Evolutionary conservation across 495 filamentous ascomycete species (phyloP).

Genomic region (Xylaria sp.): DNA sequence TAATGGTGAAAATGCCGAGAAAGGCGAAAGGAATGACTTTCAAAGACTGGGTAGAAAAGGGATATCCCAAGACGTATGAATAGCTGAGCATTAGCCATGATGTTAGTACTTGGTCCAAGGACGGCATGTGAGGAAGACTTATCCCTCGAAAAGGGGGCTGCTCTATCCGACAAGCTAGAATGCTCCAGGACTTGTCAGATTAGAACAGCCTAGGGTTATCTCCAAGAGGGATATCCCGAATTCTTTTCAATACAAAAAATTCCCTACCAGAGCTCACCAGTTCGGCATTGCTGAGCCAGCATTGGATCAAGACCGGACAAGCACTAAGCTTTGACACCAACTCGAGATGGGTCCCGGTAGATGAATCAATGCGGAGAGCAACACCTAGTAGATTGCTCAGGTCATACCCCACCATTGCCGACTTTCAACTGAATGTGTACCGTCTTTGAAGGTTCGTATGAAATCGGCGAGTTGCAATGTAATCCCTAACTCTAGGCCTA

Average conservation of each 20-base stretch:
- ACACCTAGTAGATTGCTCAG: constrained; percentile 28
- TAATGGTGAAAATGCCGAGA: constrained; percentile 33
- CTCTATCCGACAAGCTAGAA: constrained; percentile 47
- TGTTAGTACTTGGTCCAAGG: constrained; percentile 28
- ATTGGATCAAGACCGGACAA: constrained; percentile 66
- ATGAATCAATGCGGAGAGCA: constrained; percentile 15
- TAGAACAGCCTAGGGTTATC: constrained; percentile 55
- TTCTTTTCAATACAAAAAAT: constrained; percentile 36
- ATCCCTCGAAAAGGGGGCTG: constrained; percentile 69
- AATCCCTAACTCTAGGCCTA: constrained; percentile 43
- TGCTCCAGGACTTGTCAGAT: constrained; percentile 14
- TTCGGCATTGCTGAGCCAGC: constrained; percentile 31
- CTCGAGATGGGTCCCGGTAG: constrained; percentile 85
- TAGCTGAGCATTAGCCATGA: constrained; percentile 42
- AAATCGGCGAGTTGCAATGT: constrained; percentile 47
- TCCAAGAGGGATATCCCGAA: constrained; percentile 48
- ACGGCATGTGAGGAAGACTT: constrained; percentile 55
- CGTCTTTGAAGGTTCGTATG: constrained; percentile 49
- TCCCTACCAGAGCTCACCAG: constrained; percentile 31
- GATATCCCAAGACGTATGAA: constrained; percentile 26
- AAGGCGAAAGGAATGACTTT: constrained; percentile 30
- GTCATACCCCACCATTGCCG: constrained; percentile 25
- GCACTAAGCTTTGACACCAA: constrained; percentile 95
- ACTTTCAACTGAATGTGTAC: constrained; percentile 34
- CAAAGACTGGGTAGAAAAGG: constrained; percentile 32